Evolutionary conservation across 1,284 basidiomycete species (phyloP), one percentile per base, ranked within the genome.

Genomic region (Cutaneotrichosporon sp.): DNA sequence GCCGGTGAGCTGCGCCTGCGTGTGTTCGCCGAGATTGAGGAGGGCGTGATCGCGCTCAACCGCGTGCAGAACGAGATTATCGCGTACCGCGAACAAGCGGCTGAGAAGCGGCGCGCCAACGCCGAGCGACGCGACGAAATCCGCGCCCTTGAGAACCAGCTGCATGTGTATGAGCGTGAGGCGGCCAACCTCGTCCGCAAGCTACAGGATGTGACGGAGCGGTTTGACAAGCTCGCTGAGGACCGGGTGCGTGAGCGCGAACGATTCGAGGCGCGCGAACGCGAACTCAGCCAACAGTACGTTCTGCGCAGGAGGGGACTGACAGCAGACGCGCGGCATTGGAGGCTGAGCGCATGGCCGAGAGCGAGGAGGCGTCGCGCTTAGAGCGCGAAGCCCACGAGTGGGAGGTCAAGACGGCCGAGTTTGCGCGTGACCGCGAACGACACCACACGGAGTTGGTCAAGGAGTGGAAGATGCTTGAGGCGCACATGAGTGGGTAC

Each of bases 1-100:
- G 91, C 92, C 71, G 82, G 91, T 11, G 86, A 89, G 66, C 81
- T 85, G n/a, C 90, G 91, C 73, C 84, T 90, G 32, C 84, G 87
- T 49, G 85, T 87, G 5, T 81, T 92, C 51, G 81, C 84, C n/a
- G 84, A 83, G 60, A 88, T 92, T 62, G 90, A 93, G 80, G 87
- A 89, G 80, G 79, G 80, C 46, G 62, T 81, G 13, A 73, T 71
- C 47, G 69, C 70, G 8, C 63, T 80, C 58, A 77, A 91, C 59
- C 87, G 90, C 68, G 86, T 86, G 70, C 89, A 92, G 79, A 83
- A 85, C 3, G 79, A 80, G 1, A 83, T 84, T 42, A 11, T 21
- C 26, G 40, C 10, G 31, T 36, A 34, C 21, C 14, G 22, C 10
- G n/a, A 22, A 7, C 40, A 85, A 10, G 83, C 91, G 13, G 86